A percentile compares a stretch with the other conserved stretches of the same genome.
Conservation (phyloP, 495 filamentous ascomycete species). For the Usnea hakonensis region DNA sequence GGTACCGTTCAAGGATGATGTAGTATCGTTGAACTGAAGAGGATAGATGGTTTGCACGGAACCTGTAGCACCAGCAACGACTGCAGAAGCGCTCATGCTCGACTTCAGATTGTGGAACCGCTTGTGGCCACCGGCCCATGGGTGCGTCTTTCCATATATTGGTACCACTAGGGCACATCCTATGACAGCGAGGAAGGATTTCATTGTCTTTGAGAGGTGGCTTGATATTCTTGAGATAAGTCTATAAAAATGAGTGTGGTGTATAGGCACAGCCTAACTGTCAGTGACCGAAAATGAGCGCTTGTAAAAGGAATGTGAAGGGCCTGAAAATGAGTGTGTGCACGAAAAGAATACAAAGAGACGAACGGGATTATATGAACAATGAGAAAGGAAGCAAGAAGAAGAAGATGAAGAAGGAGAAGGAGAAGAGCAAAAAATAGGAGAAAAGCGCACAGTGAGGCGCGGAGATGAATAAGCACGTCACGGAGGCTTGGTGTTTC, state of each 20-base stretch:
- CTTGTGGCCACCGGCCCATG: background rate
- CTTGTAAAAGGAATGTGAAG: background rate
- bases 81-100: background rate
- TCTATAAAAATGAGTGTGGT: background rate
- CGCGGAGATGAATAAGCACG: background rate
- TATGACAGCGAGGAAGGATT: background rate
- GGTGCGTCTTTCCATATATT: background rate
- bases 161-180: background rate
- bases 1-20: background rate
- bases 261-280: background rate
- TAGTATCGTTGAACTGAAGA: background rate
- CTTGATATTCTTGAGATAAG: background rate
- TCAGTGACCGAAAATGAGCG: background rate
- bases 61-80: background rate
- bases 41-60: background rate
- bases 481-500: background rate
- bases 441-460: background rate
- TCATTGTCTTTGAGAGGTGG: background rate
- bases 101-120: background rate
- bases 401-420: background rate
- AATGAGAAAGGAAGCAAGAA: no score
- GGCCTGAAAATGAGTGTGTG: background rate
- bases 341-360: background rate
- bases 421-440: background rate
- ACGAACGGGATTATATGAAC: no score